Conservation (phyloP, 169 alveolate genomes). For the Plasmodium gallinaceum region DNA sequence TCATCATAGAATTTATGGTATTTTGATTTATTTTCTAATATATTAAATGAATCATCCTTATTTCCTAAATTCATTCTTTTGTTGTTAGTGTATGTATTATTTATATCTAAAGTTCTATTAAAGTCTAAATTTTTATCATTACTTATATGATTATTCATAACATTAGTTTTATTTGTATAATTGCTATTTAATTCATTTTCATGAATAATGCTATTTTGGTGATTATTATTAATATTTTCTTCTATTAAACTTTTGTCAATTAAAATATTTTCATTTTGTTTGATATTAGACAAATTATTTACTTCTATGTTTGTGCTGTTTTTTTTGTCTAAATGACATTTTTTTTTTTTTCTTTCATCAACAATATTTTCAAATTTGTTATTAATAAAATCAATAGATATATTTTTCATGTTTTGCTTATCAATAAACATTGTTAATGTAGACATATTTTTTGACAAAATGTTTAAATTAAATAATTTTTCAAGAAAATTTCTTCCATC, state of each 20-base stretch:
- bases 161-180: not conserved
- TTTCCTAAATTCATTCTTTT: not conserved
- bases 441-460: conserved; percentile 8
- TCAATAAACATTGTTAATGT: conserved; percentile 12
- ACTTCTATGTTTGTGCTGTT: not conserved
- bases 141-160: not conserved
- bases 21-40: not conserved
- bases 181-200: not conserved
- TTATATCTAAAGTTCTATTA: not conserved
- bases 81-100: not conserved
- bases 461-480: conserved; percentile 17
- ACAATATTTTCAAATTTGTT: not conserved
- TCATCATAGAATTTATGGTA: not conserved
- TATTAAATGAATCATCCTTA: not conserved
- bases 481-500: conserved; percentile 88
- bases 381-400: conserved; percentile 27
- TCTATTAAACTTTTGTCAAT: not conserved
- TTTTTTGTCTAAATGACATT: not conserved
- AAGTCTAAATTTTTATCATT: not conserved
- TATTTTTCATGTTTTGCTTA: conserved; percentile 33
- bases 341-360: conserved; percentile 12
- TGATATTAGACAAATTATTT: not conserved
- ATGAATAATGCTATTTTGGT: not conserved
- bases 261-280: not conserved
- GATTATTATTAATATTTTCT: not conserved